phyloP scores from a whole-genome alignment of 2,329 filamentous ascomycete genomes.

The Aureobasidium vineae region DNA sequence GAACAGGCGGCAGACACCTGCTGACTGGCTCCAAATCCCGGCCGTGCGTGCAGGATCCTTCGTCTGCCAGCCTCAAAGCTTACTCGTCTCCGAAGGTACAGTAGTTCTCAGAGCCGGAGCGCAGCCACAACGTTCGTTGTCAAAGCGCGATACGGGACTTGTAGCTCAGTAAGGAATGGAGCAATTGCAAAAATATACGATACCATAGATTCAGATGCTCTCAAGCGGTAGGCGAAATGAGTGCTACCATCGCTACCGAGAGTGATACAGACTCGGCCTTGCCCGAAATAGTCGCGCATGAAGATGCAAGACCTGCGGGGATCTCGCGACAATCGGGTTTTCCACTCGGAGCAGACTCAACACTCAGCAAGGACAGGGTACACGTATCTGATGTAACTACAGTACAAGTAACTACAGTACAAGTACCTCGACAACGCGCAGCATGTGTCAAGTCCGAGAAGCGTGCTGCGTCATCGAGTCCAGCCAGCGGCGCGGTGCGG shows the following conservation, averaged over 20 bases:
- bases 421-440: constrained; percentile 6
- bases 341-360: constrained; percentile 8
- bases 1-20: constrained; percentile 18
- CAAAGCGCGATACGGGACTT: constrained; percentile 18
- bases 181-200: constrained; percentile 8
- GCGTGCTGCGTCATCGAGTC: not conserved
- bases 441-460: constrained; percentile 4
- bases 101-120: not conserved
- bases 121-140: constrained; percentile 2
- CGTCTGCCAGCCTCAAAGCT: constrained; percentile 22
- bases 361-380: constrained; percentile 9
- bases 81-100: constrained; percentile 1
- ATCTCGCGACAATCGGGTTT: constrained; percentile 14
- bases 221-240: not conserved
- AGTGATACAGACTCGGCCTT: constrained; percentile 16
- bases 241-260: constrained; percentile 8
- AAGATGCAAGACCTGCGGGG: not conserved
- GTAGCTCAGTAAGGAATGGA: constrained; percentile 15
- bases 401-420: constrained; percentile 17
- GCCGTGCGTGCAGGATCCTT: constrained; percentile 24
- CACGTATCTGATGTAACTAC: constrained; percentile 9
- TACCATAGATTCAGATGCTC: not conserved
- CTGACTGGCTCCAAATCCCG: constrained; percentile 20
- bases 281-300: constrained; percentile 20
- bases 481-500: constrained; percentile 1